phyloP scores from a whole-genome alignment of 2,329 filamentous ascomycete genomes.

The Hypoxylon sp. region DNA sequence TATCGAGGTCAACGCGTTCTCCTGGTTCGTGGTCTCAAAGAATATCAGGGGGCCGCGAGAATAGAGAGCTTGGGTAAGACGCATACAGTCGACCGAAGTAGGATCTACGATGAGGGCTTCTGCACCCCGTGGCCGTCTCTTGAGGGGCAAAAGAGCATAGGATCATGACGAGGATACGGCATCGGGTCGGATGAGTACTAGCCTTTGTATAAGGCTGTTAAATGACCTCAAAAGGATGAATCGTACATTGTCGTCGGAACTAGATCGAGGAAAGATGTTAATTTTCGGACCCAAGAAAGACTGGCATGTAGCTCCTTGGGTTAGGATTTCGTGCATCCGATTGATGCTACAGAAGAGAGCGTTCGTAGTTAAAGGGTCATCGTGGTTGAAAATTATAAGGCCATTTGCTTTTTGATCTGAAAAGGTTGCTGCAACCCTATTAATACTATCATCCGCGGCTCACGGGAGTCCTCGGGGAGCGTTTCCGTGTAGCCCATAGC shows the following conservation, averaged over 20 bases:
- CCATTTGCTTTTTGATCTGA: not conserved
- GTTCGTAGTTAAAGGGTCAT: not conserved
- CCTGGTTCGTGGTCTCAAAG: not conserved
- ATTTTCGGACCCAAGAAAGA: not conserved
- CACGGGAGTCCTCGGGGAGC: not conserved
- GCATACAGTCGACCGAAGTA: not conserved
- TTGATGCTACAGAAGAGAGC: conserved; percentile 1
- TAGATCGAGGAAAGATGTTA: not conserved
- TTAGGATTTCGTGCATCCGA: conserved; percentile 9
- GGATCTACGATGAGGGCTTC: not conserved
- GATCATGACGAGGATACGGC: not conserved
- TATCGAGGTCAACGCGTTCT: not conserved
- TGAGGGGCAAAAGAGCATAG: not conserved
- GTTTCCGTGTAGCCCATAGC: not conserved
- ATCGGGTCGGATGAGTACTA: not conserved
- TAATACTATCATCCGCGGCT: not conserved
- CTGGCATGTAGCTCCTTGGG: conserved; percentile 2
- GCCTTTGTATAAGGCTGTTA: not conserved
- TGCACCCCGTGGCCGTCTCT: not conserved
- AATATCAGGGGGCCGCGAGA: not conserved
- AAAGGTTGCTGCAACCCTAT: not conserved
- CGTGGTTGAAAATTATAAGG: not conserved
- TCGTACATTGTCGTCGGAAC: not conserved
- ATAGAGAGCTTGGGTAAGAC: not conserved
- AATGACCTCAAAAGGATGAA: not conserved